Evolutionary conservation across 352 stramenopile genomes (phyloP), one percentile per base, ranked within the genome.

Genomic region (Phytopythium kandeliae): DNA sequence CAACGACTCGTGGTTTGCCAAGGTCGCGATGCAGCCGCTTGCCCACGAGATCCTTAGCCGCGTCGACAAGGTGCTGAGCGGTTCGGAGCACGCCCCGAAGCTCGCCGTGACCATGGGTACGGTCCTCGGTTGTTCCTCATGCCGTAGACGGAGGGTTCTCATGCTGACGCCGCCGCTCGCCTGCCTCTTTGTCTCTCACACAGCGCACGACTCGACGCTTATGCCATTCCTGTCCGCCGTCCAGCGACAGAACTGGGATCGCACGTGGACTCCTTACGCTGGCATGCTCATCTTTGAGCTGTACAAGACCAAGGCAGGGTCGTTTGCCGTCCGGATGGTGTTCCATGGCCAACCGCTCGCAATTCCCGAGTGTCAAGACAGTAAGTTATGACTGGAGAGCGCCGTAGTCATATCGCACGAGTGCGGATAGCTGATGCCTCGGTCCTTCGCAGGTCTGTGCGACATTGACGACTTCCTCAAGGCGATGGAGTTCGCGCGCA

Each of bases 1-100:
- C 59, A 91, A 92, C 65, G 55, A 92, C 46, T 90, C 78, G 48
- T 87, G 77, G 78, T 90, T 80, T 57, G 62, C 84, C 34, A 92
- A 95, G 62, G 42, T 88, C 28, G 80, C 79, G 40, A 95, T 95
- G 84, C 81, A 92, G 57, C 84, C 78, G n/a, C 76, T 92, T 26
- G 66, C 78, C 45, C 57, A 65, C 22, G 84, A 95, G 54, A 78
- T 95, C 48, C 55, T 89, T n/a, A 67, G 52, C 24, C 70, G 70
- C 15, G 45, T 94, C 21, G 71, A 94, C 31, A 56, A 55, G 6
- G 65, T 63, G 28, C 40, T 92, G 21, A 69, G 79, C 16, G 72
- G 62, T 2, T 34, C 57, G 3, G 25, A 63, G 7, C 51, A 69
- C 13, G 67, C 71, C 4, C 73, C 68, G 38, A 89, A 85, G 54